Conservation (phyloP, 768 basidiomycete species). For the Panellus pusillus region DNA sequence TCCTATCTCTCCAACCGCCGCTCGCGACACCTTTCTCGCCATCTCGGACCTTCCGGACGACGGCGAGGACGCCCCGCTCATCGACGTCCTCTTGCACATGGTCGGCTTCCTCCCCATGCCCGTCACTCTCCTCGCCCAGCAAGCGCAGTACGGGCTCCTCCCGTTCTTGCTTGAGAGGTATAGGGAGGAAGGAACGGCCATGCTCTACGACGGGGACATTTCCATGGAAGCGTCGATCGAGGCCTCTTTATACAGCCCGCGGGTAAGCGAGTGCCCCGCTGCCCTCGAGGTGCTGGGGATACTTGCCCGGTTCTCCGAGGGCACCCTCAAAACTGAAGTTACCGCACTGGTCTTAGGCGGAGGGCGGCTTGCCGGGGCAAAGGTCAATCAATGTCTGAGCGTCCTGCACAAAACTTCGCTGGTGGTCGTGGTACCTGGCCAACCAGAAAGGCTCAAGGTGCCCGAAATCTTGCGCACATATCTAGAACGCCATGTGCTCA, state of each 20-base stretch:
- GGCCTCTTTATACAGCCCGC: slow-evolving; percentile 12
- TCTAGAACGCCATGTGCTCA: slow-evolving; percentile 15
- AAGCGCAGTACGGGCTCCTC: slow-evolving; percentile 18
- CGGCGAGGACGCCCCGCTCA: slow-evolving; percentile 8
- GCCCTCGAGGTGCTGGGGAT: slow-evolving; percentile 17
- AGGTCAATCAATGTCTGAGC: slow-evolving; percentile 20
- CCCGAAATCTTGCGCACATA: slow-evolving; percentile 17
- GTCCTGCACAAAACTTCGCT: slow-evolving; percentile 16
- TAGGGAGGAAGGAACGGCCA: slow-evolving; percentile 15
- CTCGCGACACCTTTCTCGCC: slow-evolving; percentile 14
- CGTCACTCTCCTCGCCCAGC: slow-evolving; percentile 14
- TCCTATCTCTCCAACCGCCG: slow-evolving; percentile 2
- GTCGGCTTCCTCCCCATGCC: slow-evolving; percentile 18
- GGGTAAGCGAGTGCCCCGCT: slow-evolving; percentile 17
- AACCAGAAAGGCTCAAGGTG: slow-evolving; percentile 11
- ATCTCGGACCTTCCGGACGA: slow-evolving; percentile 14
- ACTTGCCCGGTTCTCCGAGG: slow-evolving; percentile 12
- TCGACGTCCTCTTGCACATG: slow-evolving; percentile 15
- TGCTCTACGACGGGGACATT: slow-evolving; percentile 13
- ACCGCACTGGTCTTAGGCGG: slow-evolving; percentile 5
- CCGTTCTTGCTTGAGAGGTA: slow-evolving; percentile 15
- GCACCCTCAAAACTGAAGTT: slow-evolving; percentile 14
- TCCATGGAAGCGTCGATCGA: slow-evolving; percentile 12
- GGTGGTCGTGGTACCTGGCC: slow-evolving; percentile 5
- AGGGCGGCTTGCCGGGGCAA: slow-evolving; percentile 9